These are phyloP conservation scores for Aspergillus persii DNA, from an alignment of 2,329 filamentous ascomycete species.

Conservation along the genomic window DNA sequence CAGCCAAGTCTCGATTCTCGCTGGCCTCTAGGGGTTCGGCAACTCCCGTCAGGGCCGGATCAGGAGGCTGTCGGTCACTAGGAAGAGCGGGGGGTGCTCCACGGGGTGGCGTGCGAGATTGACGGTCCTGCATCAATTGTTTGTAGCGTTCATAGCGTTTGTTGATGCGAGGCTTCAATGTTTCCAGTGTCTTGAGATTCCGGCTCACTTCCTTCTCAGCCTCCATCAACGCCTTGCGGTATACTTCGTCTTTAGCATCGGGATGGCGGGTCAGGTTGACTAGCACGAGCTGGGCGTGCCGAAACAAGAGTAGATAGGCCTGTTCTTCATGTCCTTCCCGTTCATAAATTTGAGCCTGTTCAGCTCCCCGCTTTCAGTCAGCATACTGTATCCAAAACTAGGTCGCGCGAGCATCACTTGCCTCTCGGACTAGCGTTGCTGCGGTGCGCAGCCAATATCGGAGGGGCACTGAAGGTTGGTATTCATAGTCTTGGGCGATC, in stretches of 20 bases:
- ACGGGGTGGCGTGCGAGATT: slow-evolving; percentile 39
- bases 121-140: slow-evolving; percentile 48
- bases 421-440: slow-evolving; percentile 76
- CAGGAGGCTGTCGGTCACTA: slow-evolving; percentile 32
- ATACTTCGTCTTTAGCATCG: slow-evolving; percentile 64
- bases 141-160: slow-evolving; percentile 67
- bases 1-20: slow-evolving; percentile 71
- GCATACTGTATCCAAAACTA: background rate
- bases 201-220: slow-evolving; percentile 62
- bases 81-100: slow-evolving; percentile 8
- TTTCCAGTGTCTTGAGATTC: slow-evolving; percentile 70
- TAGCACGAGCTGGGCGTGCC: slow-evolving; percentile 81
- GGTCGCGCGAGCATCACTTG: slow-evolving; percentile 40
- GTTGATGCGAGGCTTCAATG: slow-evolving; percentile 75
- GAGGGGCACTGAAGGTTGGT: slow-evolving; percentile 72
- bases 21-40: slow-evolving; percentile 65
- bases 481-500: slow-evolving; percentile 76
- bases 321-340: slow-evolving; percentile 82
- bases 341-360: slow-evolving; percentile 78
- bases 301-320: slow-evolving; percentile 86
- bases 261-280: slow-evolving; percentile 74
- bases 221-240: slow-evolving; percentile 51
- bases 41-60: slow-evolving; percentile 60
- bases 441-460: slow-evolving; percentile 81
- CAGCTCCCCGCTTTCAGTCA: background rate